Percentiles rank a stretch among this genome's conserved stretches.
Evolutionary conservation across 345 rosid species (phyloP).

Genomic region (Trapa bicornis): DNA sequence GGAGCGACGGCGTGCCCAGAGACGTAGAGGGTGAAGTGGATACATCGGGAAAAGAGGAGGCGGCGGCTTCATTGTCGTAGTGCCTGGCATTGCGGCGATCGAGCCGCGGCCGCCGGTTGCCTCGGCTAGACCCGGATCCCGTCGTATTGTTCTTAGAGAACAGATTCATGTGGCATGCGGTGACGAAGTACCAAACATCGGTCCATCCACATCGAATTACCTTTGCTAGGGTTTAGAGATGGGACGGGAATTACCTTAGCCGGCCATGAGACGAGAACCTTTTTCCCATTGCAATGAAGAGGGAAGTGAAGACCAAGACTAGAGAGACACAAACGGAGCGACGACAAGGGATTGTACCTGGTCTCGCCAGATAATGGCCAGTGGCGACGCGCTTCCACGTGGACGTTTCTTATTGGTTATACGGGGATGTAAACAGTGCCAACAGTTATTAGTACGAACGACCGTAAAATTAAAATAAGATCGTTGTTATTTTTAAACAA

Average conservation of each 20-base stretch:
- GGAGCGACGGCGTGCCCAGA: conserved; percentile 49
- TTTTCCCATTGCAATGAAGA: not conserved
- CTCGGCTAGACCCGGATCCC: conserved; percentile 3
- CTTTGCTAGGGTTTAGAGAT: not conserved
- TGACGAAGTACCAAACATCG: conserved; percentile 15
- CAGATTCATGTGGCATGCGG: conserved; percentile 16
- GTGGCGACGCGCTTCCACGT: too few species aligned
- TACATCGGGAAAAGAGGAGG: conserved; percentile 26
- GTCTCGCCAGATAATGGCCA: too few species aligned
- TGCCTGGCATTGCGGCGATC: conserved; percentile 64
- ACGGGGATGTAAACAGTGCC: too few species aligned
- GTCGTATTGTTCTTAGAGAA: not conserved
- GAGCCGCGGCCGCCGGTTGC: conserved; percentile 23
- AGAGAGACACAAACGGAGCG: too few species aligned
- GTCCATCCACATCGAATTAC: not conserved
- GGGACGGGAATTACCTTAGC: not conserved
- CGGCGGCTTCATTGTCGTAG: conserved; percentile 47
- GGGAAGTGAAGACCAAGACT: too few species aligned
- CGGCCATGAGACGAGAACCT: not conserved
- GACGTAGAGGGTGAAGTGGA: conserved; percentile 7
- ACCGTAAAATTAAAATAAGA: too few species aligned
- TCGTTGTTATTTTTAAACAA: too few species aligned
- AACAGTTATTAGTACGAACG: too few species aligned
- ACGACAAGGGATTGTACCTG: too few species aligned
- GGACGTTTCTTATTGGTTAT: too few species aligned